Conservation (phyloP, 805 yeast genomes). For the Wickerhamomyces bisporus region DNA sequence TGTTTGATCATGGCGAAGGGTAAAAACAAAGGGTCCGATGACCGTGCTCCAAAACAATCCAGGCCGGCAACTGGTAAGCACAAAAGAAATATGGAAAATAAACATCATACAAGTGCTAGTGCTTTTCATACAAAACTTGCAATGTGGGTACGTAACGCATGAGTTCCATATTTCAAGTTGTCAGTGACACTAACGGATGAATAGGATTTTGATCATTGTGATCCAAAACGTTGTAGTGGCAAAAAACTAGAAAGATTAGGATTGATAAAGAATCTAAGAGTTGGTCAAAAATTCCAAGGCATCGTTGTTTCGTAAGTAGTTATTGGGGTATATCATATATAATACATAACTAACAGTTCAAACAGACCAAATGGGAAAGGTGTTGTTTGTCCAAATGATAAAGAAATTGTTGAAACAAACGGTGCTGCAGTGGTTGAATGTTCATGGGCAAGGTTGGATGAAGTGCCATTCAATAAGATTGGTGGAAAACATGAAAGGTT, state of each 20-base stretch:
- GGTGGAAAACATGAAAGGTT: slow-evolving; percentile 88
- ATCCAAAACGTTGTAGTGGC: slow-evolving; percentile 95
- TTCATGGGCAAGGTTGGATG: slow-evolving; percentile 97
- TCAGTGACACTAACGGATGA: not conserved
- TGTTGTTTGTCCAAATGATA: slow-evolving; percentile 87
- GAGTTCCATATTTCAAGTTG: not conserved
- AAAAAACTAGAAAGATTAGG: slow-evolving; percentile 90
- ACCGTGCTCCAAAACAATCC: slow-evolving; percentile 34
- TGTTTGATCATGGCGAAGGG: slow-evolving; percentile 37
- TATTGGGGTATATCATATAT: no score
- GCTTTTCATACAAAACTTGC: slow-evolving; percentile 82
- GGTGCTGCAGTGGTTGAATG: slow-evolving; percentile 99
- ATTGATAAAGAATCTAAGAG: slow-evolving; percentile 64
- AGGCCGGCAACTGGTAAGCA: slow-evolving; percentile 55
- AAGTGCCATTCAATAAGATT: slow-evolving; percentile 87
- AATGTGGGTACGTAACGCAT: slow-evolving; percentile 81
- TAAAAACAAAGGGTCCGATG: slow-evolving; percentile 43
- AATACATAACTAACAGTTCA: slow-evolving; percentile 1
- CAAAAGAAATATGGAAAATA: slow-evolving; percentile 36
- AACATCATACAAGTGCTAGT: slow-evolving; percentile 21
- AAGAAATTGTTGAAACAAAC: slow-evolving; percentile 61
- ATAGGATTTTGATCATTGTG: slow-evolving; percentile 91
- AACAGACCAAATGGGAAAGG: slow-evolving; percentile 73
- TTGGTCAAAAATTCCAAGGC: slow-evolving; percentile 94
- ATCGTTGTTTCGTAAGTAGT: slow-evolving; percentile 60